phyloP scores from a whole-genome alignment of 2,329 filamentous ascomycete genomes.

The Monilinia fructicola region DNA sequence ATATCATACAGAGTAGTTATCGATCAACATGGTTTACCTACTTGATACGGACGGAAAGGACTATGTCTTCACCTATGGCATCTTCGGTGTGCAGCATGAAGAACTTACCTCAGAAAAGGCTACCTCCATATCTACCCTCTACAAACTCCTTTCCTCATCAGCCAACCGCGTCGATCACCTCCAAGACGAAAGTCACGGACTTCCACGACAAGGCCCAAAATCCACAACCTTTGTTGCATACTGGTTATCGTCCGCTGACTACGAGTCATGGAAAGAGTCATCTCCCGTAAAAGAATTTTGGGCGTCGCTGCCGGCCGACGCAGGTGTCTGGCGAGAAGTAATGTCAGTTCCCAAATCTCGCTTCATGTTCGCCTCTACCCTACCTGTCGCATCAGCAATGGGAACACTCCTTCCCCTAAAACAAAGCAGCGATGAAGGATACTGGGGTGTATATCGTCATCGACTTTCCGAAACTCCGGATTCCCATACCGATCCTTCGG shows the following conservation, averaged over 20 bases:
- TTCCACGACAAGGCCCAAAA: conserved; percentile 15
- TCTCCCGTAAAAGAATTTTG: conserved; percentile 26
- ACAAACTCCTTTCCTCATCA: conserved; percentile 27
- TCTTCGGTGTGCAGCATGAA: conserved; percentile 29
- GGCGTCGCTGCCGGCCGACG: conserved; percentile 27
- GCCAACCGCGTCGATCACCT: conserved; percentile 27
- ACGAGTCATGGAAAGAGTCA: conserved; percentile 32
- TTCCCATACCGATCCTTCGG: conserved; percentile 26
- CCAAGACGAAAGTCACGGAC: conserved; percentile 24
- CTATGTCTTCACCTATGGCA: conserved; percentile 26
- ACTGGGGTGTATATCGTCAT: conserved; percentile 32
- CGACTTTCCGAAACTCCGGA: conserved; percentile 27
- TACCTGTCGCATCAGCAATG: conserved; percentile 27
- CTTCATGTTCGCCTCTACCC: conserved; percentile 28
- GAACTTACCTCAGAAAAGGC: conserved; percentile 24
- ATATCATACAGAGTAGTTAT: not conserved
- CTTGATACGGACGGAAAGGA: conserved; percentile 24
- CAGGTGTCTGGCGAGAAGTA: conserved; percentile 31
- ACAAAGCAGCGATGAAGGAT: conserved; percentile 28
- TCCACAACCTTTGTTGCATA: conserved; percentile 28
- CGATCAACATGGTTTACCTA: conserved; percentile 29
- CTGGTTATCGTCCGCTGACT: conserved; percentile 28
- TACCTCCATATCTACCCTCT: conserved; percentile 18
- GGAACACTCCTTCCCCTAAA: conserved; percentile 24
- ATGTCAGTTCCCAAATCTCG: conserved; percentile 30